A percentile compares a stretch with the other conserved stretches of the same genome.
These are phyloP conservation scores for Babesia divergens DNA, from an alignment of 169 alveolate species.

Conservation along the genomic window DNA sequence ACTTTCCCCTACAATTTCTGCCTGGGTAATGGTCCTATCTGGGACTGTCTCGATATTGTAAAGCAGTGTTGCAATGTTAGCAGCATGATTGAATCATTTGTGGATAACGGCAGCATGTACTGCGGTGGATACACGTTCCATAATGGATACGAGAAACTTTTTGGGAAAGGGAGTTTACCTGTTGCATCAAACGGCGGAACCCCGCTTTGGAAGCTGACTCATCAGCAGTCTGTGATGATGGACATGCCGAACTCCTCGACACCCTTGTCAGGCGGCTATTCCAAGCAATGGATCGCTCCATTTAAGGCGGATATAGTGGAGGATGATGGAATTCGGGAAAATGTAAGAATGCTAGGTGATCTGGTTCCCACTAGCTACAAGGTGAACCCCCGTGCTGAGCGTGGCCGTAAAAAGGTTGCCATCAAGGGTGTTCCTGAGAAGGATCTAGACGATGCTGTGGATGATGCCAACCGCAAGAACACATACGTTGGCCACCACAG, in stretches of 20 bases:
- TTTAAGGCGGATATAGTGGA: conserved; percentile 56
- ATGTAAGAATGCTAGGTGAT: conserved; percentile 52
- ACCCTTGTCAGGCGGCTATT: conserved; percentile 55
- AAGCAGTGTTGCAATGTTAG: conserved; percentile 30
- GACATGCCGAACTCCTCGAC: not conserved
- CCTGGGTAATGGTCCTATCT: conserved; percentile 76
- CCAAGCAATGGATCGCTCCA: conserved; percentile 55
- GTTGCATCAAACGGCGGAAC: conserved; percentile 60
- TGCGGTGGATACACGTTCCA: conserved; percentile 32
- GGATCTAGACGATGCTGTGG: conserved; percentile 40
- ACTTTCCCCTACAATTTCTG: conserved; percentile 59
- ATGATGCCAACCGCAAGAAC: conserved; percentile 26
- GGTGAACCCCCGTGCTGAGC: conserved; percentile 78
- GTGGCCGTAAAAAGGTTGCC: conserved; percentile 75
- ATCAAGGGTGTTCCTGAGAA: conserved; percentile 42
- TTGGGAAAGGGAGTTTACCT: conserved; percentile 47
- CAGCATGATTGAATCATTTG: conserved; percentile 30
- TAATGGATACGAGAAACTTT: conserved; percentile 12
- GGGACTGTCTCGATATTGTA: conserved; percentile 64
- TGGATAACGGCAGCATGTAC: conserved; percentile 57
- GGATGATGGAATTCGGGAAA: conserved; percentile 75
- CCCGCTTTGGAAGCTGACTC: conserved; percentile 48
- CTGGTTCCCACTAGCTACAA: conserved; percentile 67
- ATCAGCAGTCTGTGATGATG: conserved; percentile 41
- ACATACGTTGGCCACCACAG: conserved; percentile 45